These are phyloP conservation scores for Debaryomyces sp. DNA, from an alignment of 1,139 yeast species.

Conservation along the genomic window DNA sequence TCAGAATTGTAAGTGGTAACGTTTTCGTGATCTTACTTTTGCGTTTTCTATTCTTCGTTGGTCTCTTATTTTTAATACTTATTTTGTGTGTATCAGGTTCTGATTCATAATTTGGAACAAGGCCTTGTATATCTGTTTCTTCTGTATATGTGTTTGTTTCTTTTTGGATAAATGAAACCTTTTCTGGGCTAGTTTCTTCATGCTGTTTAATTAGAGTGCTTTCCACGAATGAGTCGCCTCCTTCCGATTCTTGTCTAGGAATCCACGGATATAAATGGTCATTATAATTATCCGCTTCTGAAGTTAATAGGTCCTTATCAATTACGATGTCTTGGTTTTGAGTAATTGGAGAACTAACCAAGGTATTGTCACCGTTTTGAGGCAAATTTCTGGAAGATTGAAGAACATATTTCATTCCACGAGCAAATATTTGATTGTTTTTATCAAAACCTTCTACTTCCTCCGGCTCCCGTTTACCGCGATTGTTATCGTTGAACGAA, in stretches of 20 bases:
- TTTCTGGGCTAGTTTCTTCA: neutral
- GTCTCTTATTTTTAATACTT: neutral
- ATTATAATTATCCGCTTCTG: slow-evolving; percentile 6
- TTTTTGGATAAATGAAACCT: neutral
- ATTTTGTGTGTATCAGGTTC: neutral
- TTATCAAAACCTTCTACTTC: neutral
- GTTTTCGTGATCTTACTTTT: neutral
- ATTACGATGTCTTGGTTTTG: slow-evolving; percentile 7
- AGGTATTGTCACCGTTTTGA: neutral
- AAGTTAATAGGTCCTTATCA: slow-evolving; percentile 9
- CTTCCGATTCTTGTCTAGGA: slow-evolving; percentile 3
- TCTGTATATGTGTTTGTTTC: neutral
- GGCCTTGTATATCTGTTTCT: neutral
- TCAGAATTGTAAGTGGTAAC: neutral
- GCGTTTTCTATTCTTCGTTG: neutral
- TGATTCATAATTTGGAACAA: neutral
- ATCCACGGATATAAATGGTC: slow-evolving; percentile 9
- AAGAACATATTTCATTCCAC: neutral
- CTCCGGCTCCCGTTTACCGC: neutral
- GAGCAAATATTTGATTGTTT: neutral
- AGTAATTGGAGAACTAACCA: slow-evolving; percentile 7
- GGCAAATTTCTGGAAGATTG: neutral
- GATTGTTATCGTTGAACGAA: neutral
- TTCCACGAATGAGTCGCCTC: neutral
- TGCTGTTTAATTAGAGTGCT: neutral